These are phyloP conservation scores for Rasamsonia emersonii DNA, from an alignment of 2,329 filamentous ascomycete genomes.

Conservation along the genomic window DNA sequence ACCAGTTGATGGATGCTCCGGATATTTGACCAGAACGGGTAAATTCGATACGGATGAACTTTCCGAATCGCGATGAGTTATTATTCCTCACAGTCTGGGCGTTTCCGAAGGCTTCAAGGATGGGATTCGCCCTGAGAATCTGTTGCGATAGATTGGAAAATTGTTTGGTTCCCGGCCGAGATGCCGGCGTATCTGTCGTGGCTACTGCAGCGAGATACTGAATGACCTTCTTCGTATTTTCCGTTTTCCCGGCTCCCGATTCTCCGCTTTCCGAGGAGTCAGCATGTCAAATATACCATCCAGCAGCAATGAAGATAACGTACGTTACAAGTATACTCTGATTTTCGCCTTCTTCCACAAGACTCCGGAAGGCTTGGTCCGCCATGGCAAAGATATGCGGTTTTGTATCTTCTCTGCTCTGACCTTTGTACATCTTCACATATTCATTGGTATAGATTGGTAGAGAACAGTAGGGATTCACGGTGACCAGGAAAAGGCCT, in stretches of 20 bases:
- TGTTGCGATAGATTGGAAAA: slow-evolving; percentile 89
- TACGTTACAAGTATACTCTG: slow-evolving; percentile 93
- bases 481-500: slow-evolving; percentile 88
- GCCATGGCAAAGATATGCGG: slow-evolving; percentile 98
- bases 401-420: slow-evolving; percentile 84
- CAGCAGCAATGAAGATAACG: slow-evolving; percentile 25
- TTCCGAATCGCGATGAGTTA: slow-evolving; percentile 96
- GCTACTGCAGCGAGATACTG: slow-evolving; percentile 96
- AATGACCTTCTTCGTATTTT: slow-evolving; percentile 99
- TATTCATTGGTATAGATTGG: slow-evolving; percentile 97
- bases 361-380: slow-evolving; percentile 88
- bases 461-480: slow-evolving; percentile 91
- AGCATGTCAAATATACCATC: not conserved
- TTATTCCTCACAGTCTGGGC: slow-evolving; percentile 97
- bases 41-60: slow-evolving; percentile 98
- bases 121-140: slow-evolving; percentile 91
- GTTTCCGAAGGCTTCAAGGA: slow-evolving; percentile 95
- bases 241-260: slow-evolving; percentile 95
- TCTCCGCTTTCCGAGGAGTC: slow-evolving; percentile 52
- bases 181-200: slow-evolving; percentile 62
- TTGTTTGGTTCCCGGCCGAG: slow-evolving; percentile 52
- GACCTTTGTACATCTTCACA: slow-evolving; percentile 94
- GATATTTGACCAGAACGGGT: slow-evolving; percentile 79
- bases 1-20: slow-evolving; percentile 98
- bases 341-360: slow-evolving; percentile 90